Percentiles rank a stretch among this genome's conserved stretches.
These are phyloP conservation scores for Echinochloa phyllopogon DNA, from an alignment of 176 grass and related monocot genomes.

Conservation along the genomic window DNA sequence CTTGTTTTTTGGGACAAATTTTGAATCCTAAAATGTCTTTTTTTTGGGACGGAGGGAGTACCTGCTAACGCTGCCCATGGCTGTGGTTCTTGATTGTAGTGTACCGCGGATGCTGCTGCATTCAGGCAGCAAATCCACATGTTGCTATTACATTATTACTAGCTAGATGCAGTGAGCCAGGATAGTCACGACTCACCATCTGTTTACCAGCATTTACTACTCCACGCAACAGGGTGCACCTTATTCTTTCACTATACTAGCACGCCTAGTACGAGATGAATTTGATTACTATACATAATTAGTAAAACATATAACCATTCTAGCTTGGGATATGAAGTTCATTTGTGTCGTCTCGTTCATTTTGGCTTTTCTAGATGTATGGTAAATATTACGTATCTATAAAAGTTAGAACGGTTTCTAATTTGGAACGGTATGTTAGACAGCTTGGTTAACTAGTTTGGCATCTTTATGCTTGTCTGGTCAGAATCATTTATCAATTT, in stretches of 20 bases:
- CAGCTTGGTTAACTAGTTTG: neutral
- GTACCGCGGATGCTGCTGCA: neutral
- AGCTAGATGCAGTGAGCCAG: neutral
- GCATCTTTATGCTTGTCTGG: neutral
- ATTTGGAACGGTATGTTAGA: neutral
- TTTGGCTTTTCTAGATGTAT: too few relatives aligned
- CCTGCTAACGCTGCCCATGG: neutral
- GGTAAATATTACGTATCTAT: too few relatives aligned
- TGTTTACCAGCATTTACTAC: neutral
- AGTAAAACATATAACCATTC: neutral
- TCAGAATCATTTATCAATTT: neutral
- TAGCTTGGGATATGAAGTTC: neutral
- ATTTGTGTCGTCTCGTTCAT: too few relatives aligned
- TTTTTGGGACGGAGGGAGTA: too few relatives aligned
- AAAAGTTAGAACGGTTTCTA: too few relatives aligned
- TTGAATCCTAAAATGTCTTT: too few relatives aligned
- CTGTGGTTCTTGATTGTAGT: neutral
- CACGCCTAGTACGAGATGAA: neutral
- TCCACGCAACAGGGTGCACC: neutral
- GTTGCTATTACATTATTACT: neutral
- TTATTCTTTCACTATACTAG: neutral
- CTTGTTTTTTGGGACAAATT: too few relatives aligned
- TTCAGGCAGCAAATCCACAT: slow-evolving; percentile 25
- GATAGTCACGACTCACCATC: neutral
- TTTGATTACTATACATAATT: too few relatives aligned